Base-by-base conservation (phyloP, 129 eudicot species). In the Silybum marianum region DNA sequence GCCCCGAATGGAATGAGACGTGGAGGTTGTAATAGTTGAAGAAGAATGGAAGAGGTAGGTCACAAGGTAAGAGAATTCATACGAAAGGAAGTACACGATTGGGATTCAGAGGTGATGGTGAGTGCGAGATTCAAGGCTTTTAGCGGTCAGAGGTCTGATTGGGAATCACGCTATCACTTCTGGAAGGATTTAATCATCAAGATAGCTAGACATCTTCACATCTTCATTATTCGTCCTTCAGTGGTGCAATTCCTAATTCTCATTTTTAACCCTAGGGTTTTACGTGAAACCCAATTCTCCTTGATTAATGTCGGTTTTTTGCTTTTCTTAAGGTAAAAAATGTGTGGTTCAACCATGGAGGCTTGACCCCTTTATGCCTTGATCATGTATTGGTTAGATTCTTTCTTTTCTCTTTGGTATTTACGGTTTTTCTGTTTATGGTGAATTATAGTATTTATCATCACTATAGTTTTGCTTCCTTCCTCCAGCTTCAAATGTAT, bases 81-180 rank as follows among this genome's bases (percentile, higher is more conserved):
- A 22, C 58, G 51, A 25, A 72, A 79, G 46, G 85, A 88, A 69
- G 85, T 93, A 5, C 84, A 58, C 0, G 77, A 26, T 40, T 93
- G 98, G 98, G 92, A 93, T 67, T 88, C 91, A 26, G 97, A 88
- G 3, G 91, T 62, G 36, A 88, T 79, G 84, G 13, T 76, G 16
- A 85, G 71, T 14, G 85, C 89, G 0, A 74, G 97, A 72, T 96
- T 88, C 78, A 96, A 96, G 78, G 99, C 92, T 4, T 88, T 96
- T 69, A 93, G 97, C 54, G 99, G 99, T 0, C 99, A 91, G 78
- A 87, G 87, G 80, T 84, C 88, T 22, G 99, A 96, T 86, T 96
- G 97, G 97, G 97, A 96, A 40, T 77, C 85, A 73, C 91, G 78
- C 26, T 93, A 82, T 77, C 51, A 70, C 3, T 96, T 96, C 90